Conservation (phyloP, 2,329 filamentous ascomycete genomes). For the Hymenoscyphus linearis region DNA sequence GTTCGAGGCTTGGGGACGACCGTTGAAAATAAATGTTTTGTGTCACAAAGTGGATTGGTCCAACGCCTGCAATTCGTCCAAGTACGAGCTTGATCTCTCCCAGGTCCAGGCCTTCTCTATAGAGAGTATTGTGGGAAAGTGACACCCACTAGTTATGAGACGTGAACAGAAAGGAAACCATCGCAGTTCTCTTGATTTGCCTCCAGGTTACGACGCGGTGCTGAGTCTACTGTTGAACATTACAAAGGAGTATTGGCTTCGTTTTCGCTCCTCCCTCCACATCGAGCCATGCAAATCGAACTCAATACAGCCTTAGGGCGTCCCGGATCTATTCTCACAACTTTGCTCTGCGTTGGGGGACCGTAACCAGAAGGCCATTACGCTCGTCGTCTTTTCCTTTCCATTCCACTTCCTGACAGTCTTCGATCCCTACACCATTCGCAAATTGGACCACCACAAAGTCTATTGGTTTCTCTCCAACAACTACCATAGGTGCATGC, state of each 20-base stretch:
- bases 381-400: constrained; percentile 1
- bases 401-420: constrained; percentile 72
- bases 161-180: neutral
- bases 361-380: constrained; percentile 17
- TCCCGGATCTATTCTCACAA: neutral
- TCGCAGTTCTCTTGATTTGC: neutral
- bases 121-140: neutral
- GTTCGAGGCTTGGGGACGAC: neutral
- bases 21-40: neutral
- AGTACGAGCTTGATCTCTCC: neutral
- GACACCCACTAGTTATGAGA: neutral
- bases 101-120: neutral
- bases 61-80: neutral
- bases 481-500: constrained; percentile 92
- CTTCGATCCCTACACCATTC: constrained; percentile 75
- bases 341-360: constrained; percentile 11
- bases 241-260: neutral
- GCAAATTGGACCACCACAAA: constrained; percentile 88
- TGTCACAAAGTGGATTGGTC: neutral
- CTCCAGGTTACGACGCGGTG: neutral
- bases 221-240: neutral
- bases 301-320: neutral
- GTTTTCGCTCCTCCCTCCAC: neutral
- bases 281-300: neutral
- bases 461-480: constrained; percentile 67